Base-by-base conservation (phyloP, 2,329 filamentous ascomycete species). In the Penicillium corylophilum region DNA sequence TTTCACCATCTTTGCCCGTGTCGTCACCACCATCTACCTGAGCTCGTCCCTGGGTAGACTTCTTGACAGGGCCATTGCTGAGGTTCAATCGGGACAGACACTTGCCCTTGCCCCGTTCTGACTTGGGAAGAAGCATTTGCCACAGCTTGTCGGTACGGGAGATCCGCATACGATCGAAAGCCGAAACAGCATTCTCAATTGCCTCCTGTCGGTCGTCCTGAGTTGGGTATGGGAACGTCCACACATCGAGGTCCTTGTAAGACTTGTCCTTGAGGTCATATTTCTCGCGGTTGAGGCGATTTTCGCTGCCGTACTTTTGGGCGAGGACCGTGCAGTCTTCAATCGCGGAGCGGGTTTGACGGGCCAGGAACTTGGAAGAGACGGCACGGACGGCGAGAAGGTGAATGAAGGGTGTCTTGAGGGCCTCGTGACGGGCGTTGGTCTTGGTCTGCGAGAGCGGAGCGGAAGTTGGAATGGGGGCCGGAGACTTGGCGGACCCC, bases 181-280 rank as follows among this genome's bases (percentile, higher is more conserved):
- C 82, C 47, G 79, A 79, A 61, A 86, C 79, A 48, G 83, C 82
- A 68, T 81, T 81, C 56, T 85, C 79, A 61, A 86, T 82, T 24
- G 82, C 84, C 47, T 78, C 72, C 55, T 84, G 74, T 16, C 83
- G 77, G 50, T 85, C 80, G 42, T 81, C 77, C 42, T 77, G 64
- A 33, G 71, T 76, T 24, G 75, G 76, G 66, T 85, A 87, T 12
- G 75, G 76, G 62, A 86, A 86, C 7, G 76, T 79, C 76, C 78
- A 86, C 9, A 84, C 77, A 61, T 85, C 82, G 55, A 87, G 71
- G 46, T 86, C 83, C 60, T 81, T 82, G 65, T 80, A 86, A 15
- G 74, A 70, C 62, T 81, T 82, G 67, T 85, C 82, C 29, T 72
- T 77, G 55, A 87, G 71, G 59, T 79, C 71, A 68, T 77, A 82